Evolutionary conservation across 352 stramenopile species (phyloP).

Genomic region (Pythium plurisporium): DNA sequence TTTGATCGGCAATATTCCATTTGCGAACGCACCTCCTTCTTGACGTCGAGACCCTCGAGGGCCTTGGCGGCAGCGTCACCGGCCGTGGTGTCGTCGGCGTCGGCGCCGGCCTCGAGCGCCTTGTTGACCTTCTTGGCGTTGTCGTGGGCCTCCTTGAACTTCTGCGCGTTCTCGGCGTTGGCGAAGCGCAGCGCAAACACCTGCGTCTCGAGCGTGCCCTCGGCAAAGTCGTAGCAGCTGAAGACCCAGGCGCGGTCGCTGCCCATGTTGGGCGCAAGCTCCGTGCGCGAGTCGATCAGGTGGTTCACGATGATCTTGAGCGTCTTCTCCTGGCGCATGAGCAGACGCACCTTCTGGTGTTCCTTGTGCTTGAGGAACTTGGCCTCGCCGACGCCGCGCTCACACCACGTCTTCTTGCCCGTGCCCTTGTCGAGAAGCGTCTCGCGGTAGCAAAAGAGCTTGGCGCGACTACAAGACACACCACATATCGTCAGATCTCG

Average conservation of each 20-base stretch:
- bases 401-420: slow-evolving; percentile 97
- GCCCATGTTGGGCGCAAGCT: slow-evolving; percentile 95
- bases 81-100: slow-evolving; percentile 88
- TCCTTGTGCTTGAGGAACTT: slow-evolving; percentile 98
- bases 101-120: slow-evolving; percentile 88
- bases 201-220: slow-evolving; percentile 90
- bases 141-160: slow-evolving; percentile 97
- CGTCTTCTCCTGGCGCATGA: slow-evolving; percentile 99
- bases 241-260: slow-evolving; percentile 97
- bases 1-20: neutral
- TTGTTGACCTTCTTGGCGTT: slow-evolving; percentile 94
- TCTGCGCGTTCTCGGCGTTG: slow-evolving; percentile 93
- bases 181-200: slow-evolving; percentile 92
- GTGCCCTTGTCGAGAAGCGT: slow-evolving; percentile 97
- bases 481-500: too few species aligned
- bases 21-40: slow-evolving; percentile 70
- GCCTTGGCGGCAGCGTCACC: slow-evolving; percentile 92
- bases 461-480: slow-evolving; percentile 69
- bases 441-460: slow-evolving; percentile 97
- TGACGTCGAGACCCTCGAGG: slow-evolving; percentile 87
- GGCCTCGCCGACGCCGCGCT: slow-evolving; percentile 95
- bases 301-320: slow-evolving; percentile 99
- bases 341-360: slow-evolving; percentile 89
- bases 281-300: slow-evolving; percentile 94
- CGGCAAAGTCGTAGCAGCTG: slow-evolving; percentile 97